phyloP scores from a whole-genome alignment of 1,139 yeast genomes.

The Candida gigantensis region DNA sequence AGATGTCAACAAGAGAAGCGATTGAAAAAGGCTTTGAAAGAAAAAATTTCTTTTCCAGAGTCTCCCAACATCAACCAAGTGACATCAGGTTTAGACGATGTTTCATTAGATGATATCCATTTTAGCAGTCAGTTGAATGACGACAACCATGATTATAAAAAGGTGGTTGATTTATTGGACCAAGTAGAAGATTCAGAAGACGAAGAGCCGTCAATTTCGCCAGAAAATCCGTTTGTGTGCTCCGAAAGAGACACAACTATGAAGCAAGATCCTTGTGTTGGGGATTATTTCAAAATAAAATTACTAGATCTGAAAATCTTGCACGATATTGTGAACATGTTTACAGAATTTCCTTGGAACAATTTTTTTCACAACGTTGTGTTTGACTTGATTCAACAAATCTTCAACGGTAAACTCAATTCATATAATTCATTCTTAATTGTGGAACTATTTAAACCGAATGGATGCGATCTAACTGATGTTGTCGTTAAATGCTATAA shows the following conservation, averaged over 20 bases:
- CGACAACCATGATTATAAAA: conserved; percentile 11
- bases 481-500: conserved; percentile 35
- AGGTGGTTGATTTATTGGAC: conserved; percentile 22
- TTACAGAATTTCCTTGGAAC: conserved; percentile 48
- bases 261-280: conserved; percentile 40
- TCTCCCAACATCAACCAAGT: conserved; percentile 23
- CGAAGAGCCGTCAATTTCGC: conserved; percentile 48
- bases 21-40: conserved; percentile 36
- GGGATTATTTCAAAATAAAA: conserved; percentile 47
- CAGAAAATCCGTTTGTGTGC: conserved; percentile 52
- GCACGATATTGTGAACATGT: conserved; percentile 34
- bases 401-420: conserved; percentile 49
- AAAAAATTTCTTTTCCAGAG: conserved; percentile 21
- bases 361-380: conserved; percentile 53
- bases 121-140: conserved; percentile 15
- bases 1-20: conserved; percentile 33
- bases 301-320: conserved; percentile 43
- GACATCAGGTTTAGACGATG: conserved; percentile 41
- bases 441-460: conserved; percentile 39
- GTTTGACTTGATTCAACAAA: conserved; percentile 50
- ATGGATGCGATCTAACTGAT: conserved; percentile 34
- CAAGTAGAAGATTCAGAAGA: conserved; percentile 45
- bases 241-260: conserved; percentile 34
- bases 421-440: conserved; percentile 50
- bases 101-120: conserved; percentile 37